Percentiles rank a stretch among this genome's conserved stretches.
These are phyloP conservation scores for Dactylonectria estremocensis DNA, from an alignment of 2,329 filamentous ascomycete species.

Conservation along the genomic window DNA sequence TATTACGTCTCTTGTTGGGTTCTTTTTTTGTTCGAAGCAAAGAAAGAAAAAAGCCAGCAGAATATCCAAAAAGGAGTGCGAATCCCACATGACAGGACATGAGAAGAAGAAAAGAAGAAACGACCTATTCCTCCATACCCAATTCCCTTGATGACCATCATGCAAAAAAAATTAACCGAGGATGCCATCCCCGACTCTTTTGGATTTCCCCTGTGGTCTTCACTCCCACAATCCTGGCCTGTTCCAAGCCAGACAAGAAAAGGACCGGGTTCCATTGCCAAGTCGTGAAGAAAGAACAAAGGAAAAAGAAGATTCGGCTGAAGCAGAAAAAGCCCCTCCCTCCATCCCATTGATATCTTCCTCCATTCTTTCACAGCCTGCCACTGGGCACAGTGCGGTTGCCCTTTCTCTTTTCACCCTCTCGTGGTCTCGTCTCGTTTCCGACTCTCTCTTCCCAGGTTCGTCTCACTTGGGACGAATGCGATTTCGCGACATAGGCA, in stretches of 20 bases:
- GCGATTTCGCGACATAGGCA: background rate
- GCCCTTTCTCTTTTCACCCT: background rate
- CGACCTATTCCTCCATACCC: slow-evolving; percentile 17
- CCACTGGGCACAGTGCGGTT: background rate
- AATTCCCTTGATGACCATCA: slow-evolving; percentile 35
- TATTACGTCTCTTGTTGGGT: slow-evolving; percentile 14
- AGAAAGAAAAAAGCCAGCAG: background rate
- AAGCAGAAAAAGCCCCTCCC: slow-evolving; percentile 9
- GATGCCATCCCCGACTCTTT: slow-evolving; percentile 20
- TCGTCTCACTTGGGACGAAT: background rate
- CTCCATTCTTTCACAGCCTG: background rate
- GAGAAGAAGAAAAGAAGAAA: slow-evolving; percentile 14
- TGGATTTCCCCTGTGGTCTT: background rate
- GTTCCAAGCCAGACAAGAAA: slow-evolving; percentile 13
- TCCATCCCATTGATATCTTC: background rate
- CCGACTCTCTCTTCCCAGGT: background rate
- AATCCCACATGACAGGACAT: slow-evolving; percentile 7
- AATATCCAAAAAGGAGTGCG: slow-evolving; percentile 28
- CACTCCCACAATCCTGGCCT: slow-evolving; percentile 4
- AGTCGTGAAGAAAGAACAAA: background rate
- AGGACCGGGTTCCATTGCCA: slow-evolving; percentile 11
- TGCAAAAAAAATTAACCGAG: slow-evolving; percentile 23
- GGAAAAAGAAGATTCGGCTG: background rate
- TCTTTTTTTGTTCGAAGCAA: background rate
- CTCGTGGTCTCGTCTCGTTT: slow-evolving; percentile 7